Evolutionary conservation across 2,329 filamentous ascomycete genomes (phyloP), one percentile per base, ranked within the genome.

Genomic region (Penicillium sp.): DNA sequence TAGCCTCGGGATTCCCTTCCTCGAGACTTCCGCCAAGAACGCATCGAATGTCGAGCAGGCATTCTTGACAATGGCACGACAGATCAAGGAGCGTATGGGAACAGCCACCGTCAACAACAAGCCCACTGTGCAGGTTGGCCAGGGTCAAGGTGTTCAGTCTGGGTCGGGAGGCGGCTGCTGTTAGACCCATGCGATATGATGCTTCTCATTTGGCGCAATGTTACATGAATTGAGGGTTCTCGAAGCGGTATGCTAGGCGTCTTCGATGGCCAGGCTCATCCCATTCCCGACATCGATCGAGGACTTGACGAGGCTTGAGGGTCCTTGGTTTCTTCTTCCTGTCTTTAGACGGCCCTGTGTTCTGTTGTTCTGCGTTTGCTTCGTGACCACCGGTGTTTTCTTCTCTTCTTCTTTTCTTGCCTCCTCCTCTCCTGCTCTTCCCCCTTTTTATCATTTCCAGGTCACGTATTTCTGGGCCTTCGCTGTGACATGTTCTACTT

Each of bases 11-110:
- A 99, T 99, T 67, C 94, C 94, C 46, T 99, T 99, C 88, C 89
- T 99, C 75, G 94, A 99, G 85, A 99, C 94, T 18, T 99, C 94
- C 41, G 94, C 94, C 73, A 99, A 99, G 89, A 97, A 96, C 80
- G 93, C 94, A 66, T 96, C 90, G 81, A 99, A 99, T 77, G 94
- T 99, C 76, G 94, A 99, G 82, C 94, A 99, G 81, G 93, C 94
- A 73, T 99, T 99, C 88, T 81, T 99, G 81, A 99, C 94, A 77
- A 99, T 99, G 94, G 94, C 94, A 69, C 89, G 94, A 77, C 94
- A 99, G 80, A 99, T 99, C 82, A 99, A 99, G 86, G 93, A 97
- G 83, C 89, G 94, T 73, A 99, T 99, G 93, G 94, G 94, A 71
- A 96, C 91, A 67, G 94, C 93, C 62, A 89, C 89, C 65, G 92